Conservation (phyloP, 108 stramenopile genomes). For the Nannochloropsis salina region DNA sequence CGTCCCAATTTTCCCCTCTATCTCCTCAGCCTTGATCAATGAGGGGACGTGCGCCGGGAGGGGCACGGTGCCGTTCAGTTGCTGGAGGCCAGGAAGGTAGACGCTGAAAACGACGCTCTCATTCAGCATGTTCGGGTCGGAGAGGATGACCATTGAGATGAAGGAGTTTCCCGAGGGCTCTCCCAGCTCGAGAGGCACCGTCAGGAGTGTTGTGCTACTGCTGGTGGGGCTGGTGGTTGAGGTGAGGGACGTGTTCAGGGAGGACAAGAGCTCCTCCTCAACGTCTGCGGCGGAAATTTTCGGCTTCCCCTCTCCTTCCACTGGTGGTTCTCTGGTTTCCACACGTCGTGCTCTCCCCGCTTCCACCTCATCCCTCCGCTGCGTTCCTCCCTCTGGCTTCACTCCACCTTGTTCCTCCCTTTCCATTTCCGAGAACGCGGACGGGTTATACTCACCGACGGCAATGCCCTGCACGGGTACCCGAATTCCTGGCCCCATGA, state of each 20-base stretch:
- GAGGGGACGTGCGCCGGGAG: background rate
- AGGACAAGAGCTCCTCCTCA: too few species aligned
- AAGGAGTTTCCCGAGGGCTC: background rate
- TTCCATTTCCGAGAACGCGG: background rate
- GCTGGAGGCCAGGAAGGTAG: background rate
- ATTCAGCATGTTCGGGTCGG: background rate
- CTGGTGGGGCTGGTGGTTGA: background rate
- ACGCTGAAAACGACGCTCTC: background rate
- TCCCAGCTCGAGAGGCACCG: background rate
- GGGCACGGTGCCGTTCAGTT: background rate
- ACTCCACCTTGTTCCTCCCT: background rate
- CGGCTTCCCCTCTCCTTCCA: too few species aligned
- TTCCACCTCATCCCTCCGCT: too few species aligned
- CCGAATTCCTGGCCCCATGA: too few species aligned
- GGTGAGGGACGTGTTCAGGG: too few species aligned
- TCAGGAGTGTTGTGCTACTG: background rate
- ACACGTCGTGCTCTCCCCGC: too few species aligned
- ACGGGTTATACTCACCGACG: too few species aligned
- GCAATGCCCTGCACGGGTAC: too few species aligned
- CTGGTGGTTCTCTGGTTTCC: too few species aligned
- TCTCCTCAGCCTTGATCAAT: background rate
- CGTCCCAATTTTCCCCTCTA: background rate
- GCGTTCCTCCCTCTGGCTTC: background rate
- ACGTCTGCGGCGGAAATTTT: too few species aligned
- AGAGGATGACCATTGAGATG: background rate